Evolutionary conservation across 2,329 filamentous ascomycete genomes (phyloP), one percentile per base, ranked within the genome.

Genomic region (Dothideomycetes sp.): DNA sequence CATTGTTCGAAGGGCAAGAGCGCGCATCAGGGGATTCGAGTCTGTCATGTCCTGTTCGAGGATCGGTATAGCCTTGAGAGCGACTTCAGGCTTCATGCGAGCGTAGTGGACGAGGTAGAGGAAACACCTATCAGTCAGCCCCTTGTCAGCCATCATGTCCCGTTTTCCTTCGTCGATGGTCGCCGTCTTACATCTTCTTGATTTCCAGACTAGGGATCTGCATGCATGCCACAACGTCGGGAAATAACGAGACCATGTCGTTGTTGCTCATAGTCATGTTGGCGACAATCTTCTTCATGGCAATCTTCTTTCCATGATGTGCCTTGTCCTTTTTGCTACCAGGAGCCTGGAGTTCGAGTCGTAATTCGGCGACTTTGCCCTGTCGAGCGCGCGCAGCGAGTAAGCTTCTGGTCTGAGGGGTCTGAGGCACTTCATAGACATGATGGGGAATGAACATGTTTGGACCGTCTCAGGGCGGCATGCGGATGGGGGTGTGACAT

Each of bases 191-290:
- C 91, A 98, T 98, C 73, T 98, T 98, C 75, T 98, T 98, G 65
- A 98, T 95, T 65, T 98, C 91, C 60, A 98, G 68, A 54, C 84
- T 94, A 38, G 81, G 82, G 46, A 98, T 84, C 52, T 84, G 79
- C 91, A 98, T 98, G 70, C 89, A 96, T 47, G 72, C 79, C 52
- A 98, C 84, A 44, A 98, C 83, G 58, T 98, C 91, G 14, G 89
- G 87, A 53, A 98, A 98, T 38, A 98, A 70, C 30, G 86, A 87
- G 40, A 96, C 83, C 91, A 98, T 98, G 63, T 98, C 91, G 58
- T 96, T 98, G 67, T 98, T 98, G 75, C 89, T 96, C 91, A 98
- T 98, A 49, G 91, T 98, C 91, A 98, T 98, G 61, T 98, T 98
- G 60, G 91, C 91, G 53, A 98, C 91, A 52, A 98, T 96, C 73